Evolutionary conservation across 2,329 filamentous ascomycete genomes (phyloP).

Genomic region (Aureobasidium sp.): DNA sequence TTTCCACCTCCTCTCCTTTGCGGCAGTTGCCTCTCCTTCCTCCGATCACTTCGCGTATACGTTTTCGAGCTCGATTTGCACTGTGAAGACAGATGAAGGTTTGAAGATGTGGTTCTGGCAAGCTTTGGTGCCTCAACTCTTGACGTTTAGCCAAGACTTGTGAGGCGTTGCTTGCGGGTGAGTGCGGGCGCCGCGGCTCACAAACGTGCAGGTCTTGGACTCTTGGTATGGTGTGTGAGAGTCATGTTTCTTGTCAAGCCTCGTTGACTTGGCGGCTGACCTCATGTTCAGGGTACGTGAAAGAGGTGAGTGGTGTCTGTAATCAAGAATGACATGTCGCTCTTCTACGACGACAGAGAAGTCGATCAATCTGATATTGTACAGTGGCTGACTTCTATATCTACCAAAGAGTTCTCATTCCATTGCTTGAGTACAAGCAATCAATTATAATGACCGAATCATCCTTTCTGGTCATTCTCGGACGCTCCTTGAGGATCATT

Average conservation of each 20-base stretch:
- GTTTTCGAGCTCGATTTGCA: no score
- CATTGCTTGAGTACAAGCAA: no score
- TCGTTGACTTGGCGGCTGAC: slow-evolving; percentile 3
- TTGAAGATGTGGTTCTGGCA: not conserved
- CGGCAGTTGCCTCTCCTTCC: not conserved
- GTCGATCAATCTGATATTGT: not conserved
- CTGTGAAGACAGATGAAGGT: no score
- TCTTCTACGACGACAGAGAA: not conserved
- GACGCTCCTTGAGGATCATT: not conserved
- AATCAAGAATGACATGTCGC: not conserved
- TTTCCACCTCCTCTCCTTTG: not conserved
- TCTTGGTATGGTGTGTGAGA: not conserved
- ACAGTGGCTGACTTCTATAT: not conserved
- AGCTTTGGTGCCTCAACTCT: not conserved
- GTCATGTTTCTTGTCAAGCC: not conserved
- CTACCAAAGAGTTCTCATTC: no score
- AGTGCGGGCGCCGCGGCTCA: not conserved
- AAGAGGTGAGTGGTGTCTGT: not conserved
- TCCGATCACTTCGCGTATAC: no score
- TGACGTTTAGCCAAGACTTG: not conserved
- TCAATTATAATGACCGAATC: no score
- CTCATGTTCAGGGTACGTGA: not conserved
- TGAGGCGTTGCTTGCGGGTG: not conserved
- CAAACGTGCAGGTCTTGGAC: not conserved
- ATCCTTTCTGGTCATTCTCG: no score